These are phyloP conservation scores for Sporothrix brunneoviolacea DNA, from an alignment of 2,329 filamentous ascomycete species.

Conservation along the genomic window DNA sequence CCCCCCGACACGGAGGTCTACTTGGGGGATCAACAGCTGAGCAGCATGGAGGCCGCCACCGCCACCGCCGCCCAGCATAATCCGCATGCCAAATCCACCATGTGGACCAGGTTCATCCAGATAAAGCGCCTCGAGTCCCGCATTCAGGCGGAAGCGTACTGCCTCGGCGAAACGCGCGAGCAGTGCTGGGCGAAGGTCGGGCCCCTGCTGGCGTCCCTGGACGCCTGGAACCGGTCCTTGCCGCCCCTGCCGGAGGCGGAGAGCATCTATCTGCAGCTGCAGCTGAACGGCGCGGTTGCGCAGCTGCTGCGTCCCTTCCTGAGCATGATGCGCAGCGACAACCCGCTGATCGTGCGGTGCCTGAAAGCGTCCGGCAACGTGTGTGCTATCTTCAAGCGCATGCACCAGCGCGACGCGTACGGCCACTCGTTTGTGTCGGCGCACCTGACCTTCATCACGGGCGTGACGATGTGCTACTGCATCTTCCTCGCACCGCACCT, in stretches of 20 bases:
- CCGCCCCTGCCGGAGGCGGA: neutral
- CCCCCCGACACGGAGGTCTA: constrained; percentile 17
- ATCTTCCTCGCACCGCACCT: constrained; percentile 34
- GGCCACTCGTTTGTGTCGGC: constrained; percentile 37
- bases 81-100: too few relatives aligned
- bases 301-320: constrained; percentile 47
- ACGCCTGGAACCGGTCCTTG: constrained; percentile 31
- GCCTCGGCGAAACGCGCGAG: constrained; percentile 38
- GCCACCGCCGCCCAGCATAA: neutral
- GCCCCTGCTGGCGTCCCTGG: constrained; percentile 37
- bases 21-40: too few relatives aligned
- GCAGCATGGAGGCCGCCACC: neutral
- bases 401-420: constrained; percentile 34
- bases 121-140: constrained; percentile 41
- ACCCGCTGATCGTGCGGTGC: constrained; percentile 39
- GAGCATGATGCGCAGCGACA: constrained; percentile 35
- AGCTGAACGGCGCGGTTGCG: constrained; percentile 42
- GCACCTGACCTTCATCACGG: constrained; percentile 36
- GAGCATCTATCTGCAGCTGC: constrained; percentile 37
- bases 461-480: constrained; percentile 32
- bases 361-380: constrained; percentile 34
- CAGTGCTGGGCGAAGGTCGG: constrained; percentile 39
- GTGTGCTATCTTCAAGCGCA: constrained; percentile 34
- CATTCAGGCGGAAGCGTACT: constrained; percentile 44
- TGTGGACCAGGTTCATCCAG: constrained; percentile 29